These are phyloP conservation scores for Rhodofomes roseus DNA, from an alignment of 1,284 basidiomycete species.

Conservation along the genomic window DNA sequence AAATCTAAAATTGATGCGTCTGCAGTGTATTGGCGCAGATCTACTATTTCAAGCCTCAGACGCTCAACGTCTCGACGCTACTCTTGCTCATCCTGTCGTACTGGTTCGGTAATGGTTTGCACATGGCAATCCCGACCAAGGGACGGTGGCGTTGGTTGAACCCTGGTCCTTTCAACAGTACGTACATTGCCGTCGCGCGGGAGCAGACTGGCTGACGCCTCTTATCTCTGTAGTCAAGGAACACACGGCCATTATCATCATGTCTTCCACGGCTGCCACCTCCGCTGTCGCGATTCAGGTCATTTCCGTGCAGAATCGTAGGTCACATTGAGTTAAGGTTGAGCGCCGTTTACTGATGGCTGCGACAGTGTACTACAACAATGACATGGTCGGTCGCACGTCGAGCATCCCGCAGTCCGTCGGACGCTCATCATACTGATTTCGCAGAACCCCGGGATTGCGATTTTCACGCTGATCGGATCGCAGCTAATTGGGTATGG, in stretches of 20 bases:
- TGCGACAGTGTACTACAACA: slow-evolving; percentile 30
- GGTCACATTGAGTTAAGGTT: slow-evolving; percentile 6
- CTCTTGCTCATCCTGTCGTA: slow-evolving; percentile 36
- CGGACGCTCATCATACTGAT: not conserved
- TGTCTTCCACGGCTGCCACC: slow-evolving; percentile 32
- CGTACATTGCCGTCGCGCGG: slow-evolving; percentile 6
- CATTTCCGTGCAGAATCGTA: slow-evolving; percentile 33
- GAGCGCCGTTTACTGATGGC: not conserved
- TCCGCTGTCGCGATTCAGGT: slow-evolving; percentile 36
- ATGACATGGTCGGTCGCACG: slow-evolving; percentile 21
- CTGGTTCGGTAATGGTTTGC: slow-evolving; percentile 34
- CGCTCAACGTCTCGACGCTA: slow-evolving; percentile 30
- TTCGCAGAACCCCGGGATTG: slow-evolving; percentile 23
- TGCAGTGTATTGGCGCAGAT: slow-evolving; percentile 36
- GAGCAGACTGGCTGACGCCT: not conserved
- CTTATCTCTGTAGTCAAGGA: slow-evolving; percentile 26
- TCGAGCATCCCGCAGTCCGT: not conserved
- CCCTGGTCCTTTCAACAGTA: slow-evolving; percentile 42
- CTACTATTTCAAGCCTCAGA: slow-evolving; percentile 36
- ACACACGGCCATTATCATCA: slow-evolving; percentile 33
- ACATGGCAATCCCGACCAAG: slow-evolving; percentile 27
- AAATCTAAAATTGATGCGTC: slow-evolving; percentile 12
- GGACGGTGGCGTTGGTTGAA: slow-evolving; percentile 37
- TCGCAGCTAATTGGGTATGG: slow-evolving; percentile 31
- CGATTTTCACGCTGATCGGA: slow-evolving; percentile 31